These are phyloP conservation scores for Verticillium zaregamsianum DNA, from an alignment of 2,329 filamentous ascomycete genomes.

Conservation along the genomic window DNA sequence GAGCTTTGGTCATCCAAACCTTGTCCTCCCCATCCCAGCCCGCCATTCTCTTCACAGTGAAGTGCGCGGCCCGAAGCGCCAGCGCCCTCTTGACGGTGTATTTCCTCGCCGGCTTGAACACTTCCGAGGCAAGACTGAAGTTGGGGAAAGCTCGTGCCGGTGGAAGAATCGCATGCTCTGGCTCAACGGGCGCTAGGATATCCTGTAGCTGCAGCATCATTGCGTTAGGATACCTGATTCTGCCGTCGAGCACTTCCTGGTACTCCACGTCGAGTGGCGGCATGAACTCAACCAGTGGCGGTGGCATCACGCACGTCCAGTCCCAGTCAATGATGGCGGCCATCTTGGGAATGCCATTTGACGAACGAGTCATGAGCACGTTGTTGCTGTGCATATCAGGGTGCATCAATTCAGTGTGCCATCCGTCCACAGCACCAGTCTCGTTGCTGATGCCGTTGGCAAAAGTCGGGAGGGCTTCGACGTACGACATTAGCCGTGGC, in stretches of 20 bases:
- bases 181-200: not conserved
- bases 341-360: not conserved
- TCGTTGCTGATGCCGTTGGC: not conserved
- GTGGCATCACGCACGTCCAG: constrained; percentile 5
- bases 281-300: constrained; percentile 1
- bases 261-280: not conserved
- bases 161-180: not conserved
- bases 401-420: constrained; percentile 4
- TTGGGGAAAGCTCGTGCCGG: not conserved
- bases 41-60: not conserved
- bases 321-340: constrained; percentile 11
- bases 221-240: not conserved
- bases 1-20: not conserved
- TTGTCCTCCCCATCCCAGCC: not conserved
- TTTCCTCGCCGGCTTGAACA: not conserved
- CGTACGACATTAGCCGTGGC: not conserved
- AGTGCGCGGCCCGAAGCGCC: not conserved
- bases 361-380: not conserved
- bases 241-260: not conserved
- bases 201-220: not conserved
- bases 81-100: not conserved
- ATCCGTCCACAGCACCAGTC: constrained; percentile 3
- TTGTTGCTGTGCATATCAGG: constrained; percentile 7
- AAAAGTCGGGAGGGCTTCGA: not conserved
- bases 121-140: not conserved